These are phyloP conservation scores for Wickerhamomyces canadensis DNA, from an alignment of 805 yeast species.

Conservation along the genomic window DNA sequence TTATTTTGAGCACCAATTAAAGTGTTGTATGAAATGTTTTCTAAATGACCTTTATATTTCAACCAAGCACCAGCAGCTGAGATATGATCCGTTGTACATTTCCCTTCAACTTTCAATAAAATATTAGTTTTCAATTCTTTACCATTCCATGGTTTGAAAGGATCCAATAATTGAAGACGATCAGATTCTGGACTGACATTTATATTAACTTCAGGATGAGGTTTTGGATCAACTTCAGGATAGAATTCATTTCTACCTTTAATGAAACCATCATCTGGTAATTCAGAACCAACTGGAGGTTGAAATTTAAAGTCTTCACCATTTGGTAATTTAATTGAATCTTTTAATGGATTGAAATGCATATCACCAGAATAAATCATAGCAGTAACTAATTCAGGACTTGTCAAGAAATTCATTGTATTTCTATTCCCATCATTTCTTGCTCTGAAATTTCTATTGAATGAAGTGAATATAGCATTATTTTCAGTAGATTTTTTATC, in stretches of 20 bases:
- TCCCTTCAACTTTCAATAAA: conserved; percentile 89
- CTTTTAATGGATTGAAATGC: conserved; percentile 87
- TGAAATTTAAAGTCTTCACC: conserved; percentile 74
- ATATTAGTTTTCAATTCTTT: conserved; percentile 74
- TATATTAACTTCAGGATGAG: conserved; percentile 52
- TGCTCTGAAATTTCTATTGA: conserved; percentile 96
- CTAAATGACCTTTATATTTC: conserved; percentile 96
- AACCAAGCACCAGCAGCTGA: conserved; percentile 99
- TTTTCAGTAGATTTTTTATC: conserved; percentile 55
- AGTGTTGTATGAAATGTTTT: conserved; percentile 92
- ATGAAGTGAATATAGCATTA: conserved; percentile 92
- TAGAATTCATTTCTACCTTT: conserved; percentile 71
- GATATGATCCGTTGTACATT: conserved; percentile 97
- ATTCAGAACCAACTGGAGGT: conserved; percentile 79
- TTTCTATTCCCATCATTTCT: conserved; percentile 98
- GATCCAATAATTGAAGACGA: conserved; percentile 86
- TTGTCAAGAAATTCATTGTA: conserved; percentile 96
- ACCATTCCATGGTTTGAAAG: conserved; percentile 83
- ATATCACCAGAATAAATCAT: conserved; percentile 93
- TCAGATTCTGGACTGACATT: conserved; percentile 85
- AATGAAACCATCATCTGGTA: conserved; percentile 74
- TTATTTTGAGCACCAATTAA: conserved; percentile 95
- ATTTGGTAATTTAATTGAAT: conserved; percentile 62
- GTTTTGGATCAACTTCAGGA: conserved; percentile 65
- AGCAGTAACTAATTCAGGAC: conserved; percentile 97